phyloP scores from a whole-genome alignment of 345 rosid species.

The Brassica cretica region DNA sequence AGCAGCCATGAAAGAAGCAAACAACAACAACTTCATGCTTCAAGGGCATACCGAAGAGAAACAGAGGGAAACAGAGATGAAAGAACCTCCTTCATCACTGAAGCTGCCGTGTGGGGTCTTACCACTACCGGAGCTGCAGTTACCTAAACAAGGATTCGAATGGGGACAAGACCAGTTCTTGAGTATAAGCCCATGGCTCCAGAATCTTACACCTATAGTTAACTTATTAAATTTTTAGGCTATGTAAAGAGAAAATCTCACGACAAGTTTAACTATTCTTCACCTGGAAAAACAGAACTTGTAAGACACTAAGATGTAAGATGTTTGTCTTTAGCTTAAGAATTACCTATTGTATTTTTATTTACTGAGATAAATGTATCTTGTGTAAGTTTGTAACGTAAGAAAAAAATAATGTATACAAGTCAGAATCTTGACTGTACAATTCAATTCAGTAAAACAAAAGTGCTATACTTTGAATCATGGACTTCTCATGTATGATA shows the following conservation, averaged over 20 bases:
- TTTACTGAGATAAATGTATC: conserved; percentile 1
- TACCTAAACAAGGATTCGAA: conserved; percentile 59
- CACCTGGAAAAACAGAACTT: conserved; percentile 6
- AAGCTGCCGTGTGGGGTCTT: conserved; percentile 52
- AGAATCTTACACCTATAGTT: conserved; percentile 52
- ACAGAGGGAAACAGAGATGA: conserved; percentile 14
- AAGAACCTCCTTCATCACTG: conserved; percentile 40
- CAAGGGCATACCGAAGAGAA: conserved; percentile 21
- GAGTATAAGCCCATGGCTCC: conserved; percentile 87
- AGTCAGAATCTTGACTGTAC: neutral
- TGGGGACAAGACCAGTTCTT: conserved; percentile 71
- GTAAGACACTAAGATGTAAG: conserved; percentile 9
- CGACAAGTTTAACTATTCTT: conserved; percentile 5
- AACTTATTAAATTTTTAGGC: conserved; percentile 56
- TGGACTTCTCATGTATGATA: conserved; percentile 2
- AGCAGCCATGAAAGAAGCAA: conserved; percentile 47
- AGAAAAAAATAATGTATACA: neutral
- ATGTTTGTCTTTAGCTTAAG: conserved; percentile 2
- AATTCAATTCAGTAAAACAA: neutral
- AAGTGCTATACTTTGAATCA: conserved; percentile 12
- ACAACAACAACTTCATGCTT: neutral
- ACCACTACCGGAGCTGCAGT: conserved; percentile 66
- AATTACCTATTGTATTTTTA: neutral
- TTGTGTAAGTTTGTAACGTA: conserved; percentile 24
- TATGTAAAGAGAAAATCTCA: neutral